Conservation (phyloP, 2,329 filamentous ascomycete species). For the Trichoderma koningiopsis region DNA sequence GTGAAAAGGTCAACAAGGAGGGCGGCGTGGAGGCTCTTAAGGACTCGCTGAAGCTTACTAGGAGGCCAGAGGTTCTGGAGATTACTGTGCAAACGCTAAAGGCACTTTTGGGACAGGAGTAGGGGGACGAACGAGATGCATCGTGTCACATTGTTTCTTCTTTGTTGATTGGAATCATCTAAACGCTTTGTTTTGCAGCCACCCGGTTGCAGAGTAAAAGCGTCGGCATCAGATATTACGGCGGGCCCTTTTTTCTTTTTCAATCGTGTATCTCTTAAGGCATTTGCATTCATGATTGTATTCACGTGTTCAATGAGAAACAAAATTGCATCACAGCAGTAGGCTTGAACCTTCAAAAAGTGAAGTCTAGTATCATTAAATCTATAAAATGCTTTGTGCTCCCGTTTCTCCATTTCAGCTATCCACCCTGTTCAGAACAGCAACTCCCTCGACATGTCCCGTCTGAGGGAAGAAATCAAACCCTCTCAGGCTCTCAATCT, state of each 20-base stretch:
- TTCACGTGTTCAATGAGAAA: background rate
- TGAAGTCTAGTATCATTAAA: background rate
- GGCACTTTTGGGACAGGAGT: slow-evolving; percentile 54
- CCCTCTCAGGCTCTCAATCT: slow-evolving; percentile 85
- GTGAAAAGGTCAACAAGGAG: slow-evolving; percentile 61
- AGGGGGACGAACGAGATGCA: background rate
- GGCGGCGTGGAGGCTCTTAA: slow-evolving; percentile 70
- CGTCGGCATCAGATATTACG: background rate
- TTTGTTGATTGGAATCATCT: background rate
- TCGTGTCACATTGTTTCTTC: background rate
- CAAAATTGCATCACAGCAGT: background rate
- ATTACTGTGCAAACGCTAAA: slow-evolving; percentile 74
- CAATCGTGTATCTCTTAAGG: background rate
- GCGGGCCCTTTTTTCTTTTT: background rate
- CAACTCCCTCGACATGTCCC: slow-evolving; percentile 69
- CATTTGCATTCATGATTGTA: background rate
- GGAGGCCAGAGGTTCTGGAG: slow-evolving; percentile 69
- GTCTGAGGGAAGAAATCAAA: slow-evolving; percentile 98
- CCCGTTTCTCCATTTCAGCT: background rate
- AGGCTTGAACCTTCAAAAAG: background rate
- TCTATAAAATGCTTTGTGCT: background rate
- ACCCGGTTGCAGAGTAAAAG: background rate
- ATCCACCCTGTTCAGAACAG: slow-evolving; percentile 62
- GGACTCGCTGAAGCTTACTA: slow-evolving; percentile 67
- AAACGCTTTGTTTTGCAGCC: background rate